Conservation (phyloP, 805 yeast genomes). For the Candida multigemmis region DNA sequence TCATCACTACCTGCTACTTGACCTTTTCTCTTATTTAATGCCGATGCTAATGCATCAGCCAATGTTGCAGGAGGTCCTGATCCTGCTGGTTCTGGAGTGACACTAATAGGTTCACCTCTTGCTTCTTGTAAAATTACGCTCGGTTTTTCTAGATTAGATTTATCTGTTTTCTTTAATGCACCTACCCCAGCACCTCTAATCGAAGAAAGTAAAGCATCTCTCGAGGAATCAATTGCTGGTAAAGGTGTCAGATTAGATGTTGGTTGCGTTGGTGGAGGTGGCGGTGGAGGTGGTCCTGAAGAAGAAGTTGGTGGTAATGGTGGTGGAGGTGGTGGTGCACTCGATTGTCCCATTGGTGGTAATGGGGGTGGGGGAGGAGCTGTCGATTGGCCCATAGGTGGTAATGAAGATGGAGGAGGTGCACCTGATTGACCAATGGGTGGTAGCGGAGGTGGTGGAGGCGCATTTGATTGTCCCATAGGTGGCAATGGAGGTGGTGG, state of each 20-base stretch:
- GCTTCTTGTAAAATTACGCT: conserved; percentile 66
- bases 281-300: conserved; percentile 17
- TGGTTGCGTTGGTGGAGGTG: conserved; percentile 11
- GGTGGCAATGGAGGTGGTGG: conserved; percentile 7
- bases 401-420: conserved; percentile 14
- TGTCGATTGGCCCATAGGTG: conserved; percentile 4
- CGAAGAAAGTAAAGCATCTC: conserved; percentile 82
- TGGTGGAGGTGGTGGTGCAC: conserved; percentile 37
- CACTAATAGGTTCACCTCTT: conserved; percentile 41
- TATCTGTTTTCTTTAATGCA: conserved; percentile 67
- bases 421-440: conserved; percentile 10
- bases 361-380: conserved; percentile 20
- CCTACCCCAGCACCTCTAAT: conserved; percentile 75
- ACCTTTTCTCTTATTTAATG: conserved; percentile 71
- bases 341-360: conserved; percentile 9
- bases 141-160: conserved; percentile 74
- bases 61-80: conserved; percentile 54
- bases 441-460: conserved; percentile 18
- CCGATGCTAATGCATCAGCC: conserved; percentile 86
- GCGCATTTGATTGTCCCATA: conserved; percentile 3
- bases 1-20: conserved; percentile 78
- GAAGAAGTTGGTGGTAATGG: conserved; percentile 25
- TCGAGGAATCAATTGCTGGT: conserved; percentile 36
- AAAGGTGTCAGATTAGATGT: conserved; percentile 9
- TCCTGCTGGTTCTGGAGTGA: conserved; percentile 21